Evolutionary conservation across 139 green algal species (phyloP), one percentile per base, ranked within the genome.

Genomic region (Micractinium sp.): DNA sequence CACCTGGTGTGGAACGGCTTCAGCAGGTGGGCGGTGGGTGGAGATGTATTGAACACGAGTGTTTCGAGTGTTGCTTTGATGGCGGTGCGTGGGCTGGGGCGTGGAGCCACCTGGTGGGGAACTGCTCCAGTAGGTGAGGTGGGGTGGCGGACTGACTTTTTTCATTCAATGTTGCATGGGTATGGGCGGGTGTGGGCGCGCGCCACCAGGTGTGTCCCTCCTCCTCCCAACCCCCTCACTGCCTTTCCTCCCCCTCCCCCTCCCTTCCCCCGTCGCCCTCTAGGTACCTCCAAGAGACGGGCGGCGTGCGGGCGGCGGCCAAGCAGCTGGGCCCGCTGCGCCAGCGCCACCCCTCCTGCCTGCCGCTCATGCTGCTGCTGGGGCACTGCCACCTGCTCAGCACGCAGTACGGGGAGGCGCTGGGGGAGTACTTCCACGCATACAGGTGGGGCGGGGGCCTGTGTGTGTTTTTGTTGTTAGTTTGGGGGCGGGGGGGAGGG

Each of bases 351-450:
- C 93, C 93, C 53, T 86, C 75, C 66, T 92, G 89, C 47, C 74
- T 95, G 38, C 93, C 93, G 5, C 83, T 95, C 33, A 91, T 89
- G 73, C 76, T 95, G 81, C 75, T 96, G 61, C 29, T 93, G 90
- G 95, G 94, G 18, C 94, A 97, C 83, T 90, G 66, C 80, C 80
- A 85, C 88, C 27, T 92, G 69, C 88, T 94, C 36, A 71, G 73
- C 69, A 86, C 88, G 18, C 41, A 90, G 36, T 92, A 93, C 84
- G 20, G 22, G 14, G 90, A 93, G 14, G 95, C 94, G 3, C 90
- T 96, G 20, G 84, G 89, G 22, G 94, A 97, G 91, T 96, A 95
- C 91, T 94, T 96, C 79, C 92, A 95, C 31, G 95, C 95, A 0
- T 96, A 95, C 81, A 77, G 90, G 74, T 73, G 84, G 18, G 20